These are phyloP conservation scores for Scedosporium apiospermum DNA, from an alignment of 2,329 filamentous ascomycete species.

Conservation along the genomic window DNA sequence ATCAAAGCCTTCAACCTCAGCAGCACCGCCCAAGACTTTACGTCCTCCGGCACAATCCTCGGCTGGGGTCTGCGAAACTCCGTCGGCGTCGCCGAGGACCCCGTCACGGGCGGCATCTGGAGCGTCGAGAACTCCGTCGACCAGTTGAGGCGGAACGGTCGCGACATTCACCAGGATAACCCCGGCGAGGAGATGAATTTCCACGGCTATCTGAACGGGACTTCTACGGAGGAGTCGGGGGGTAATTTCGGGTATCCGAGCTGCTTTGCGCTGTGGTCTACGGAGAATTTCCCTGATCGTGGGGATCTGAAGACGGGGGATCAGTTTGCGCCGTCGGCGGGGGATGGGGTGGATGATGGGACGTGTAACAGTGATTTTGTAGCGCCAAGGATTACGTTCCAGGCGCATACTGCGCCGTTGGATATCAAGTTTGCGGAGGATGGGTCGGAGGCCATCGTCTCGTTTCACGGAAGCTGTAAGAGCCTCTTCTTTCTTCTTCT, in stretches of 20 bases:
- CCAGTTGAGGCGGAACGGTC: conserved; percentile 40
- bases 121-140: conserved; percentile 60
- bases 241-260: conserved; percentile 54
- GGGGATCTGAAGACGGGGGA: background rate
- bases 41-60: conserved; percentile 33
- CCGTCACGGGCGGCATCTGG: conserved; percentile 36
- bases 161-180: conserved; percentile 55
- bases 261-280: conserved; percentile 45
- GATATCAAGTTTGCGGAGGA: conserved; percentile 57
- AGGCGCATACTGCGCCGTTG: conserved; percentile 60
- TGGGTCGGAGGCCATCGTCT: conserved; percentile 52
- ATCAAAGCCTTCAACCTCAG: conserved; percentile 40
- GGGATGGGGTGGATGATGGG: conserved; percentile 12
- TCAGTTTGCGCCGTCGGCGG: background rate
- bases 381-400: conserved; percentile 16
- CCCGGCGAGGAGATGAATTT: conserved; percentile 66
- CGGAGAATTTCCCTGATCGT: conserved; percentile 11
- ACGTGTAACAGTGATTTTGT: conserved; percentile 13
- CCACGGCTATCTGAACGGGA: conserved; percentile 43
- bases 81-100: conserved; percentile 55
- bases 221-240: conserved; percentile 14
- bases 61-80: conserved; percentile 63
- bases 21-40: conserved; percentile 24
- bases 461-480: conserved; percentile 64
- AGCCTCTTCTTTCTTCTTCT: too few species aligned